A percentile compares a stretch with the other conserved stretches of the same genome.
Conservation (phyloP, 371 early-diverging fungal species). For the Mucor piriformis region DNA sequence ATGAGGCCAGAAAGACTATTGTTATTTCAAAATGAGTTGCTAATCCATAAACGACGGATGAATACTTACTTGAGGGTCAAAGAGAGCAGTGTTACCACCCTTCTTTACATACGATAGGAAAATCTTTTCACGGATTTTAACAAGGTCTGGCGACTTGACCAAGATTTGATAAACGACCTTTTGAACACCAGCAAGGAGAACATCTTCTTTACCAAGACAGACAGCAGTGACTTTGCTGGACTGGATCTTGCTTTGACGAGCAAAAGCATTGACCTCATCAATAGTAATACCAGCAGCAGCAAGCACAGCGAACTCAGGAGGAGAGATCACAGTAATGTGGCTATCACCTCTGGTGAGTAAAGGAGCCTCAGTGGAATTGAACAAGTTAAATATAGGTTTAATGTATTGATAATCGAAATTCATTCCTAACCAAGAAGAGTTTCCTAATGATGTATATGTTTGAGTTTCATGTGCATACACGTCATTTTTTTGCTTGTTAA, state of each 20-base stretch:
- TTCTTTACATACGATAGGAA: constrained; percentile 51
- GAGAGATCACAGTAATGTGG: constrained; percentile 77
- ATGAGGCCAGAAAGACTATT: constrained; percentile 73
- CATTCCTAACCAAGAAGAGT: constrained; percentile 63
- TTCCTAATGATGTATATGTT: constrained; percentile 4
- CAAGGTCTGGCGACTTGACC: constrained; percentile 37
- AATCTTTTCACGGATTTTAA: constrained; percentile 53
- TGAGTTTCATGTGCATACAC: background rate
- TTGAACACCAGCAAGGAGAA: constrained; percentile 27
- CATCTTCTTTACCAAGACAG: constrained; percentile 70
- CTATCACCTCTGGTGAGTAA: constrained; percentile 57
- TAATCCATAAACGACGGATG: background rate
- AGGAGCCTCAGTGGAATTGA: constrained; percentile 57
- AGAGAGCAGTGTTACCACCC: constrained; percentile 65
- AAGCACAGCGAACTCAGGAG: constrained; percentile 72
- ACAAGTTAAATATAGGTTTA: constrained; percentile 51
- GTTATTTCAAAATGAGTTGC: too few relatives aligned
- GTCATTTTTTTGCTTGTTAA: too few relatives aligned
- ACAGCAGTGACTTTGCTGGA: constrained; percentile 51
- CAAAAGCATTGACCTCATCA: constrained; percentile 69
- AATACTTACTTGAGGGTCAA: constrained; percentile 49
- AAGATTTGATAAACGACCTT: constrained; percentile 50
- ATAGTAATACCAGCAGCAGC: constrained; percentile 68
- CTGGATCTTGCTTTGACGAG: constrained; percentile 60
- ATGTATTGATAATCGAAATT: constrained; percentile 63